A percentile compares a stretch with the other conserved stretches of the same genome.
Evolutionary conservation across 1,284 basidiomycete genomes (phyloP).

Genomic region (Boletus holoroseus): DNA sequence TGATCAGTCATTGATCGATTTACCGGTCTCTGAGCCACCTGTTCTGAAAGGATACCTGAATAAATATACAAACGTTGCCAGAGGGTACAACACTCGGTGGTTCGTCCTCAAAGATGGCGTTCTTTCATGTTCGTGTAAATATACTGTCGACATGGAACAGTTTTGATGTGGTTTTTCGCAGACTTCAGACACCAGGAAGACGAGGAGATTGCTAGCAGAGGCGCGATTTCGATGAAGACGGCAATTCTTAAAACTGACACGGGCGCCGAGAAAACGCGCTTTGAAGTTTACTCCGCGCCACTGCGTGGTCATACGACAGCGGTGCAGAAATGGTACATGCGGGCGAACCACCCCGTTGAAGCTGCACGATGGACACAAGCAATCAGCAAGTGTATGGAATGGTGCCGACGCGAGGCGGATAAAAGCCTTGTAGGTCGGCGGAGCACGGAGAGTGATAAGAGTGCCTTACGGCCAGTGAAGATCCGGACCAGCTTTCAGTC

Average conservation of each 20-base stretch:
- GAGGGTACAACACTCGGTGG: constrained; percentile 90
- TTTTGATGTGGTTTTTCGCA: constrained; percentile 30
- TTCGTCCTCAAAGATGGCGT: constrained; percentile 88
- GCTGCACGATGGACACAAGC: constrained; percentile 82
- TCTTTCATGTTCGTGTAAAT: constrained; percentile 63
- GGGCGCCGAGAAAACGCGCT: constrained; percentile 58
- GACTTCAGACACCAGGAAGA: constrained; percentile 92
- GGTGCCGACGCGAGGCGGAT: constrained; percentile 37
- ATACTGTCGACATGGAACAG: not conserved
- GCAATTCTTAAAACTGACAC: constrained; percentile 53
- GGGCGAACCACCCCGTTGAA: constrained; percentile 86
- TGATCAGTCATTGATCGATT: constrained; percentile 61
- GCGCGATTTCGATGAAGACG: constrained; percentile 84
- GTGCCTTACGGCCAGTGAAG: constrained; percentile 25
- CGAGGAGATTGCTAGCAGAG: constrained; percentile 81
- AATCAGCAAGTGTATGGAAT: constrained; percentile 70
- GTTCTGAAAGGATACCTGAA: constrained; percentile 76
- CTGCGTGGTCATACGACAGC: constrained; percentile 40
- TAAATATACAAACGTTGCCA: constrained; percentile 88
- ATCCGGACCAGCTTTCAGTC: constrained; percentile 33
- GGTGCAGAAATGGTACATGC: constrained; percentile 82
- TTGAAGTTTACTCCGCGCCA: constrained; percentile 74
- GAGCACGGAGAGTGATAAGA: constrained; percentile 31
- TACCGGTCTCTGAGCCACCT: constrained; percentile 50
- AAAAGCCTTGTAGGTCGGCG: constrained; percentile 16